Evolutionary conservation across 129 eudicot species (phyloP).

Genomic region (Dittrichia graveolens): DNA sequence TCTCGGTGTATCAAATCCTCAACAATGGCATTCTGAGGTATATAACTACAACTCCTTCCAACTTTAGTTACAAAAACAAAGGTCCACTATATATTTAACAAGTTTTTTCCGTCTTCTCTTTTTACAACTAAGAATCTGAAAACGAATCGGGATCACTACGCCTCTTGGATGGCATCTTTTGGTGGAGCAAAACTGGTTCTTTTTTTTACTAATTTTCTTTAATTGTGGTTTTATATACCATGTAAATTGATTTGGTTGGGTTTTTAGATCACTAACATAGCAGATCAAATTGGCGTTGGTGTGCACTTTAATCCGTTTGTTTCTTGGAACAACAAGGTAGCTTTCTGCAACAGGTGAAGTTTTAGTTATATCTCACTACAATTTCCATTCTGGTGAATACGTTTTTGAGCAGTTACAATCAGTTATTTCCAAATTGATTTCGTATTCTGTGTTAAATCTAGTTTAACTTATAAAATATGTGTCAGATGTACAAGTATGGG

Average conservation of each 20-base stretch:
- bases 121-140: conserved; percentile 59
- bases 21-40: conserved; percentile 85
- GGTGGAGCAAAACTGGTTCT: conserved; percentile 91
- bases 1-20: conserved; percentile 87
- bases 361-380: background rate
- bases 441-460: background rate
- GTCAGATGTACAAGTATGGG: conserved; percentile 86
- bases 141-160: conserved; percentile 77
- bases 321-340: conserved; percentile 69
- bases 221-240: background rate
- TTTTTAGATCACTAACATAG: conserved; percentile 63
- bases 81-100: background rate
- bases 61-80: conserved; percentile 7
- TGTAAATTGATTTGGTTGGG: conserved; percentile 26
- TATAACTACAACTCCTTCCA: background rate
- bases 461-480: conserved; percentile 15
- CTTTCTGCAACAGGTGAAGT: background rate
- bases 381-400: background rate
- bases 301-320: conserved; percentile 97
- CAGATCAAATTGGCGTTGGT: conserved; percentile 79
- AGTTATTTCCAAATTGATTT: conserved; percentile 2
- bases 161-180: conserved; percentile 73
- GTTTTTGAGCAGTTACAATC: too few relatives aligned
- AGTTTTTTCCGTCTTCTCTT: background rate
- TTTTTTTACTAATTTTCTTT: conserved; percentile 24